These are phyloP conservation scores for Cytospora piceae DNA, from an alignment of 2,329 filamentous ascomycete genomes.

Conservation along the genomic window DNA sequence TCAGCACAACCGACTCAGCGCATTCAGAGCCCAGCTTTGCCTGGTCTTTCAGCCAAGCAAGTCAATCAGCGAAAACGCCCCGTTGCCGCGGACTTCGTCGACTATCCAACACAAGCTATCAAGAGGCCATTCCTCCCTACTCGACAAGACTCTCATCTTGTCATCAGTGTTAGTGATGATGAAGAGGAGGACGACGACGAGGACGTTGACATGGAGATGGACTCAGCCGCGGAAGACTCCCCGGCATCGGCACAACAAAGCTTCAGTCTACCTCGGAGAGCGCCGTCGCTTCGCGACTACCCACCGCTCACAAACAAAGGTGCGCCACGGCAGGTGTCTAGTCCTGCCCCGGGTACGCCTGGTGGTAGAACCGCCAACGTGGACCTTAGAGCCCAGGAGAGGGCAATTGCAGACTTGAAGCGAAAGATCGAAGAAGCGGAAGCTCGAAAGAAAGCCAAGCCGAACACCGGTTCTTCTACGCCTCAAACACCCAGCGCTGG, in stretches of 20 bases:
- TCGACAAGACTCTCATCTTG: slow-evolving; percentile 63
- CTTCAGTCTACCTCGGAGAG: slow-evolving; percentile 40
- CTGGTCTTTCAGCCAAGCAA: slow-evolving; percentile 6
- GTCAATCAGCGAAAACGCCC: slow-evolving; percentile 45
- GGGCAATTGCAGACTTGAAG: slow-evolving; percentile 64
- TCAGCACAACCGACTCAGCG: slow-evolving; percentile 1
- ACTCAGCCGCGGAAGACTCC: slow-evolving; percentile 52
- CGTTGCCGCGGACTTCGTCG: slow-evolving; percentile 72
- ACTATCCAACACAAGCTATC: slow-evolving; percentile 47
- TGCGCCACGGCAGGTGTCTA: slow-evolving; percentile 46
- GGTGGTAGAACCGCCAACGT: slow-evolving; percentile 21
- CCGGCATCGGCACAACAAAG: slow-evolving; percentile 40
- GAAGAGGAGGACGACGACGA: slow-evolving; percentile 67
- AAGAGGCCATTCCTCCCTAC: slow-evolving; percentile 68
- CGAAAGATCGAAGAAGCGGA: slow-evolving; percentile 62
- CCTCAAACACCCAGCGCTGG: slow-evolving; percentile 37
- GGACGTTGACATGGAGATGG: slow-evolving; percentile 70
- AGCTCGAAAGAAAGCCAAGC: slow-evolving; percentile 51
- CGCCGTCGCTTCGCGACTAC: slow-evolving; percentile 48
- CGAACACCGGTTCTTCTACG: slow-evolving; percentile 40
- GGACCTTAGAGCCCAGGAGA: slow-evolving; percentile 47
- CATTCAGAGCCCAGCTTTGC: slow-evolving; percentile 14
- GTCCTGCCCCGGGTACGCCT: slow-evolving; percentile 39
- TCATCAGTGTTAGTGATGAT: slow-evolving; percentile 84
- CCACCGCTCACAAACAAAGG: slow-evolving; percentile 47